Conservation (phyloP, 2,329 filamentous ascomycete genomes). For the Aulographum hederae region DNA sequence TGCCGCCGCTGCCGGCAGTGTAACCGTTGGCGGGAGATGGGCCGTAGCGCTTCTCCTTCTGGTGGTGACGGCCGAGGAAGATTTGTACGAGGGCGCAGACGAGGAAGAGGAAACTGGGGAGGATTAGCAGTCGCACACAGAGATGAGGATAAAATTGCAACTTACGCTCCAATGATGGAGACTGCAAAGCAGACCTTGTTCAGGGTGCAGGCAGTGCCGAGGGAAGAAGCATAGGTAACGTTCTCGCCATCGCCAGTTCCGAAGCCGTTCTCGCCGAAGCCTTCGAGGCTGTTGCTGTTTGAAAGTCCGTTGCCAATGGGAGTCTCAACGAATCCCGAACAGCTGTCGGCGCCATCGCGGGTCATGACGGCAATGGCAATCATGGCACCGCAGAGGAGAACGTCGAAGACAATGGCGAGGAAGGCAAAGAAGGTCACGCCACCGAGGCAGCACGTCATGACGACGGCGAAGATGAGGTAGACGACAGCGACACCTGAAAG, state of each 20-base stretch:
- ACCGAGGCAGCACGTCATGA: conserved; percentile 64
- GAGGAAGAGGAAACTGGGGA: conserved; percentile 52
- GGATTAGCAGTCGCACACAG: conserved; percentile 1
- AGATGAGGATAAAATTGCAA: conserved; percentile 6
- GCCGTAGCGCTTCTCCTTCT: conserved; percentile 55
- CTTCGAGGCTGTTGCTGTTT: conserved; percentile 26
- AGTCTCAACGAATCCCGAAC: conserved; percentile 40
- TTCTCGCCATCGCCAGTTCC: conserved; percentile 14
- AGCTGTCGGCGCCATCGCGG: conserved; percentile 47
- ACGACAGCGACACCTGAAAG: conserved; percentile 49
- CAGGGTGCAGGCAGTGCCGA: conserved; percentile 50
- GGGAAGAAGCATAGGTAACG: conserved; percentile 26
- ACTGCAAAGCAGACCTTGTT: conserved; percentile 64
- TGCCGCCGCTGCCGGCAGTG: conserved; percentile 38
- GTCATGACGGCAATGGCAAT: conserved; percentile 67
- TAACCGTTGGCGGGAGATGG: conserved; percentile 49
- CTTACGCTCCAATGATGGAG: conserved; percentile 58
- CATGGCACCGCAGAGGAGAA: conserved; percentile 59
- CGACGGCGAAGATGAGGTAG: conserved; percentile 54
- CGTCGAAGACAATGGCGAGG: conserved; percentile 56
- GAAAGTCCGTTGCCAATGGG: conserved; percentile 49
- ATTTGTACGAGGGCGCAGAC: conserved; percentile 53
- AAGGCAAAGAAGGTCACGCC: conserved; percentile 56
- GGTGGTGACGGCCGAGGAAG: conserved; percentile 49
- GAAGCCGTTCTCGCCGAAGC: conserved; percentile 21